phyloP scores from a whole-genome alignment of 306 rosid genomes.

The cucumber (Cucumis sativus) region Cucumber_9930_V3 NC_026658.2:25263501-25264000 shows the following conservation, averaged over 20 bases:
- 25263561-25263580: background rate
- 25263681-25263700: conserved; percentile 91
- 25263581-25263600: background rate
- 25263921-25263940: conserved; percentile 19
- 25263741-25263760: conserved; percentile 53
- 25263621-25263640: background rate
- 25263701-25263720: conserved; percentile 87
- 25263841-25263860: conserved; percentile 74
- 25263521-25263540: background rate
- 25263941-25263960: background rate
- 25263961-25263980: background rate
- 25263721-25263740: conserved; percentile 72
- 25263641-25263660: background rate
- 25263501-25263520: background rate
- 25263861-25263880: conserved; percentile 81
- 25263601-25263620: background rate
- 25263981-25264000: background rate
- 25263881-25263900: conserved; percentile 93
- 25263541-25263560: background rate
- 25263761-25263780: conserved; percentile 40
- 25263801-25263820: background rate
- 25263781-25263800: conserved; percentile 9
- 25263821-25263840: conserved; percentile 5
- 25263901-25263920: conserved; percentile 55
- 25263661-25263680: conserved; percentile 13